phyloP scores from a whole-genome alignment of 306 rosid species.

The Nissolia schottii region DNA sequence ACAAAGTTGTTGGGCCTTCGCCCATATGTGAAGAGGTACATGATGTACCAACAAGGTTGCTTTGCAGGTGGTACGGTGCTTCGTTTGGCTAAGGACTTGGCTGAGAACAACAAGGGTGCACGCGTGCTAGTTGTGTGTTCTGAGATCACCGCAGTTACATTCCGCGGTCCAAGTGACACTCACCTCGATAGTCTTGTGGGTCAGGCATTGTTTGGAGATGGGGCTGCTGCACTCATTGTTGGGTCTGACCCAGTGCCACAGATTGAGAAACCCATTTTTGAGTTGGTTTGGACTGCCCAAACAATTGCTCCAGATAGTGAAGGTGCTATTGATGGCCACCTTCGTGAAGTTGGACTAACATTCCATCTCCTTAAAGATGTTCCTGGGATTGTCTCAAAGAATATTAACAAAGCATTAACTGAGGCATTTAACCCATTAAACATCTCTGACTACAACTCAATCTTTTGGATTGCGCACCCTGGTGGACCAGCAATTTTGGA shows the following conservation, averaged over 20 bases:
- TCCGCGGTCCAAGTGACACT: constrained; percentile 25
- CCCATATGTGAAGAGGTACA: constrained; percentile 58
- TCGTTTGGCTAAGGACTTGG: constrained; percentile 35
- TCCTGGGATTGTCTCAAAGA: constrained; percentile 28
- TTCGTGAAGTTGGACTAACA: constrained; percentile 28
- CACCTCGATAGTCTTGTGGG: constrained; percentile 32
- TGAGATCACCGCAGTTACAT: constrained; percentile 26
- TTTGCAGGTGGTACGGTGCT: constrained; percentile 35
- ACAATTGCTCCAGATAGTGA: constrained; percentile 66
- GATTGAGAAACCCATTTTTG: constrained; percentile 52
- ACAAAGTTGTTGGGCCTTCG: constrained; percentile 69
- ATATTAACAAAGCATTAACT: constrained; percentile 10
- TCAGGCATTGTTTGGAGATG: constrained; percentile 32
- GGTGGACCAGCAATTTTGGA: constrained; percentile 32
- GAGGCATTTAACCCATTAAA: constrained; percentile 27
- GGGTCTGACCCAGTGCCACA: constrained; percentile 53
- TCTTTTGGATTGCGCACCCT: constrained; percentile 35
- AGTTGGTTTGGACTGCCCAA: constrained; percentile 56
- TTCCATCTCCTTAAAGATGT: constrained; percentile 36
- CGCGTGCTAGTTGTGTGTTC: constrained; percentile 32
- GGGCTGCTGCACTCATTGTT: constrained; percentile 39
- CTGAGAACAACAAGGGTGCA: constrained; percentile 30
- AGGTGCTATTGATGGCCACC: constrained; percentile 39
- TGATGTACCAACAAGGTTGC: constrained; percentile 65
- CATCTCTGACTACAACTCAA: constrained; percentile 31